Evolutionary conservation across 768 basidiomycete species (phyloP).

Genomic region (Ramaria sp.): DNA sequence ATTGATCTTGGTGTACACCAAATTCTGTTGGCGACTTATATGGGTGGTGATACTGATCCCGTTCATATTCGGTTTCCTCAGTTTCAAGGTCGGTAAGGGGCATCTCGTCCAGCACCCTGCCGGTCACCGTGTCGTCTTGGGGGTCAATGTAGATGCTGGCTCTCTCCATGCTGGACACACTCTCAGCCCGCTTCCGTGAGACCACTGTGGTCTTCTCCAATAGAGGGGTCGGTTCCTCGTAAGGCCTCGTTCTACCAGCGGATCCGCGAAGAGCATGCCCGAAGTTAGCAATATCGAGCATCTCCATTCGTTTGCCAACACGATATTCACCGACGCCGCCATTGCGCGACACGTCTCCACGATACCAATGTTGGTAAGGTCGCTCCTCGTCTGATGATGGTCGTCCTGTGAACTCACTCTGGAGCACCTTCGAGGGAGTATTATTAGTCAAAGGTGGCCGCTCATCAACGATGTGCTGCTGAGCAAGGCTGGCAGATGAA

Average conservation of each 20-base stretch:
- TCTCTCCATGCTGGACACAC: conserved; percentile 35
- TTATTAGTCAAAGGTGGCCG: neutral
- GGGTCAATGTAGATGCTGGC: conserved; percentile 61
- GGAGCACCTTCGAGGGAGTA: neutral
- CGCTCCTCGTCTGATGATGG: conserved; percentile 66
- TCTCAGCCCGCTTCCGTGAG: conserved; percentile 53
- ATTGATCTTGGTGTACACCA: conserved; percentile 11
- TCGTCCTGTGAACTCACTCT: conserved; percentile 20
- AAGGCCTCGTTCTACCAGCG: conserved; percentile 16
- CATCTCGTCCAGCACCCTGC: conserved; percentile 61
- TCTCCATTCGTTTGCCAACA: conserved; percentile 65
- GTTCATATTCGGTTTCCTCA: conserved; percentile 22
- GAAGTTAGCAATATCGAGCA: conserved; percentile 82
- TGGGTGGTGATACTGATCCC: conserved; percentile 28
- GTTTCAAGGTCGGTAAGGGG: conserved; percentile 68
- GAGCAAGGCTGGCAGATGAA: conserved; percentile 1
- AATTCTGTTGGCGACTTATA: conserved; percentile 13
- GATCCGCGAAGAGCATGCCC: conserved; percentile 45
- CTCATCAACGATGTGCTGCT: neutral
- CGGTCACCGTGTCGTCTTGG: conserved; percentile 36
- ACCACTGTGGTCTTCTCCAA: conserved; percentile 16
- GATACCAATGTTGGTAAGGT: conserved; percentile 86
- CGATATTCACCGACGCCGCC: conserved; percentile 82
- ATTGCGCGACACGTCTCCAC: conserved; percentile 76
- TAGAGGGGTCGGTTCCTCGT: conserved; percentile 16